Percentiles rank a stretch among this genome's conserved stretches.
Conservation (phyloP, 805 yeast species). For the Candida khao-thaluensis region DNA sequence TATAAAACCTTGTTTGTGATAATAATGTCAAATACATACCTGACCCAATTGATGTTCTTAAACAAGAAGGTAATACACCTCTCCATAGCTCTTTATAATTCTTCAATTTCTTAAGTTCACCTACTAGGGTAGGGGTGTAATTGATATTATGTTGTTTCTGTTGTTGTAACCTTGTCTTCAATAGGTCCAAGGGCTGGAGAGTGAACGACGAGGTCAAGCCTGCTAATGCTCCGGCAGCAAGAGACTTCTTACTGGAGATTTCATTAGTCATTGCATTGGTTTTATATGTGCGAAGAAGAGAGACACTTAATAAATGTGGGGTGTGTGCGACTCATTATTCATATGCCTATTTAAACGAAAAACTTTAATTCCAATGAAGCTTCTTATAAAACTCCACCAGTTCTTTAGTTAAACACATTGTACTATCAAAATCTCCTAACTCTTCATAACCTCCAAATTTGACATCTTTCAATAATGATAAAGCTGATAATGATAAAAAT, state of each 20-base stretch:
- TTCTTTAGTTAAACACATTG: conserved; percentile 24
- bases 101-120: conserved; percentile 43
- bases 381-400: conserved; percentile 13
- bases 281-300: too few species aligned
- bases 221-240: conserved; percentile 63
- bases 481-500: conserved; percentile 53
- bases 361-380: conserved; percentile 1
- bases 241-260: conserved; percentile 16
- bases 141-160: conserved; percentile 24
- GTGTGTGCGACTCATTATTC: neutral
- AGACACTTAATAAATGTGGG: too few species aligned
- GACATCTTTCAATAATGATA: conserved; percentile 19
- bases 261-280: conserved; percentile 6
- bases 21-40: conserved; percentile 79
- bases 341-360: too few species aligned
- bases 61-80: conserved; percentile 88
- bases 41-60: conserved; percentile 88
- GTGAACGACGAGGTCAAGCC: conserved; percentile 79
- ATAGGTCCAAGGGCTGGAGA: conserved; percentile 84
- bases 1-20: conserved; percentile 54
- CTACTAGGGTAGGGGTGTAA: conserved; percentile 31
- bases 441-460: conserved; percentile 10
- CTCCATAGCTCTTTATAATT: conserved; percentile 70
- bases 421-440: conserved; percentile 25
- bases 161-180: conserved; percentile 79